A percentile compares a stretch with the other conserved stretches of the same genome.
phyloP scores from a whole-genome alignment of 108 stramenopile species.

The Pseudonitzschia multiseries region DNA sequence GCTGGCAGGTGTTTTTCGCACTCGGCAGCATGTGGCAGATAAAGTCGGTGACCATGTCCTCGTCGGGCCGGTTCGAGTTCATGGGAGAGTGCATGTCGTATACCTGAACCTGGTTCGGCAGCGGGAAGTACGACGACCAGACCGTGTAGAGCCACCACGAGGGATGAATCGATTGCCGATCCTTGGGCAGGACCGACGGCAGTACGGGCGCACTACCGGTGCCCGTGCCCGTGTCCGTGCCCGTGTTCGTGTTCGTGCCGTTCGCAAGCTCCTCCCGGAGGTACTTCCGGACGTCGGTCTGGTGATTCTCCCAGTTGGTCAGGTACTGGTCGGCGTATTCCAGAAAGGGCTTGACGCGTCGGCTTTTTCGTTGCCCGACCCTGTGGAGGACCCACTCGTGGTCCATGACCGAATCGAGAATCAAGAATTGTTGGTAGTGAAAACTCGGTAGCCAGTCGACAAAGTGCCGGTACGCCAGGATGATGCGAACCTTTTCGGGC shows the following conservation, averaged over 20 bases:
- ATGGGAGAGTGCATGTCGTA: slow-evolving; percentile 13
- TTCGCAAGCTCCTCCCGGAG: too few relatives aligned
- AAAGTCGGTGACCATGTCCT: slow-evolving; percentile 7
- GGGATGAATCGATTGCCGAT: slow-evolving; percentile 9
- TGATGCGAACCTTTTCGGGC: not conserved
- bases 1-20: slow-evolving; percentile 1
- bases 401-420: not conserved
- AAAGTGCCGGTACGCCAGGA: slow-evolving; percentile 10
- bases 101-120: slow-evolving; percentile 2
- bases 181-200: not conserved
- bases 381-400: not conserved
- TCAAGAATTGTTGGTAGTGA: not conserved
- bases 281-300: not conserved
- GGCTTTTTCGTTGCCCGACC: not conserved
- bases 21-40: slow-evolving; percentile 11
- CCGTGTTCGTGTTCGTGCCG: too few relatives aligned
- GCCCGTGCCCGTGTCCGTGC: too few relatives aligned
- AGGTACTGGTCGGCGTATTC: slow-evolving; percentile 1
- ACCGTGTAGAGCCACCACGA: slow-evolving; percentile 10
- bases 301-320: slow-evolving; percentile 5
- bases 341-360: not conserved
- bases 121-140: slow-evolving; percentile 3
- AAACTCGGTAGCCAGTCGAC: slow-evolving; percentile 9
- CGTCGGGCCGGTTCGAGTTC: not conserved
- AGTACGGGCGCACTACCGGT: too few relatives aligned